Conservation (phyloP, 371 early-diverging fungal species). For the Zychaea mexicana region DNA sequence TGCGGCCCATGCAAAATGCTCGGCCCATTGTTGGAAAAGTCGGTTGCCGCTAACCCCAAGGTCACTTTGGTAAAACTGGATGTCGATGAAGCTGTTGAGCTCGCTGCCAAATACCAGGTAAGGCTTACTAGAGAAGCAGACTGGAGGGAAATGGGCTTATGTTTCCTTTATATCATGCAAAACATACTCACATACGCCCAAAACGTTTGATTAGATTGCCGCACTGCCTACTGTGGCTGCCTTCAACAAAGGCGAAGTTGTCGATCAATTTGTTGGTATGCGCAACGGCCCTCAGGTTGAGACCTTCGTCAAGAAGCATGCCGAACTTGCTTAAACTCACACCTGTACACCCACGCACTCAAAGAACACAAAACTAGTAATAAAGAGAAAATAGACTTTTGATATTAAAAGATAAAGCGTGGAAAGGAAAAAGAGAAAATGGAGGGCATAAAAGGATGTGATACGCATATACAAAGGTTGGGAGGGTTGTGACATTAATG, state of each 20-base stretch:
- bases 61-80: constrained; percentile 76
- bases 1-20: constrained; percentile 83
- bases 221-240: constrained; percentile 79
- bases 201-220: no score
- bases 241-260: constrained; percentile 63
- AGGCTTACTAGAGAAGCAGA: background rate
- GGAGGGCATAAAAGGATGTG: background rate
- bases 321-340: constrained; percentile 16
- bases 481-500: background rate
- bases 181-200: no score
- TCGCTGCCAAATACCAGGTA: constrained; percentile 65
- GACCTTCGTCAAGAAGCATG: constrained; percentile 62
- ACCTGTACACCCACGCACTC: no score
- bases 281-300: constrained; percentile 44
- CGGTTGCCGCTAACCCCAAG: constrained; percentile 62
- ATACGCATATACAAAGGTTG: constrained; percentile 12
- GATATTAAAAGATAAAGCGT: background rate
- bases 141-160: background rate
- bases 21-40: constrained; percentile 63
- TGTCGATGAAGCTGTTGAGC: constrained; percentile 61
- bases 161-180: no score
- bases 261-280: constrained; percentile 72
- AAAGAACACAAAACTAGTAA: background rate
- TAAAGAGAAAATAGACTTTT: background rate
- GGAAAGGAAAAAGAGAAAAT: constrained; percentile 4